Evolutionary conservation across 768 basidiomycete genomes (phyloP).

Genomic region (Dacryopinax spathularia): DNA sequence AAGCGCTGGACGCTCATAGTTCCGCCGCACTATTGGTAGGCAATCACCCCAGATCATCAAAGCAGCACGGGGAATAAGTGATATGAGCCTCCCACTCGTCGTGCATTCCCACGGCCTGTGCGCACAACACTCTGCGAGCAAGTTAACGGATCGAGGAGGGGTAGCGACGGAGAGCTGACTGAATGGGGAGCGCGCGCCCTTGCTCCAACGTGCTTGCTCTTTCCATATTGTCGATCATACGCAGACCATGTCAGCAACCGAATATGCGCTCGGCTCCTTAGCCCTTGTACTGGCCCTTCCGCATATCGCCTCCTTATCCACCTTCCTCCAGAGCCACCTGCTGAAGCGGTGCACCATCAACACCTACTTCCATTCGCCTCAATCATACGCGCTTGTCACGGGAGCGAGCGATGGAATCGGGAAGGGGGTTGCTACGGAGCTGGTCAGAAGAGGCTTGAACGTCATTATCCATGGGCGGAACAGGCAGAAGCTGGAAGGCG

Average conservation of each 20-base stretch:
- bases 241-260: neutral
- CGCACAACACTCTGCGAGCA: no score
- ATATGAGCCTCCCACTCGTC: no score
- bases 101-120: no score
- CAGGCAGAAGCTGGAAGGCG: conserved; percentile 1
- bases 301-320: neutral
- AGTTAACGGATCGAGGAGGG: no score
- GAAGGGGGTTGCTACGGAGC: conserved; percentile 3
- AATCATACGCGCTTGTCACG: conserved; percentile 6
- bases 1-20: no score
- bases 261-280: neutral
- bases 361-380: neutral
- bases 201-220: no score
- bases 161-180: no score
- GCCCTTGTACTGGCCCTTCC: neutral
- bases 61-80: no score
- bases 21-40: no score
- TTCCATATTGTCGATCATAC: no score
- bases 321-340: neutral
- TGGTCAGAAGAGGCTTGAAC: conserved; percentile 5
- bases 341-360: neutral
- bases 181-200: no score
- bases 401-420: conserved; percentile 7
- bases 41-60: no score
- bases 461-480: conserved; percentile 6